Conservation (phyloP, 768 basidiomycete genomes). For the Naganishia antarctica region DNA sequence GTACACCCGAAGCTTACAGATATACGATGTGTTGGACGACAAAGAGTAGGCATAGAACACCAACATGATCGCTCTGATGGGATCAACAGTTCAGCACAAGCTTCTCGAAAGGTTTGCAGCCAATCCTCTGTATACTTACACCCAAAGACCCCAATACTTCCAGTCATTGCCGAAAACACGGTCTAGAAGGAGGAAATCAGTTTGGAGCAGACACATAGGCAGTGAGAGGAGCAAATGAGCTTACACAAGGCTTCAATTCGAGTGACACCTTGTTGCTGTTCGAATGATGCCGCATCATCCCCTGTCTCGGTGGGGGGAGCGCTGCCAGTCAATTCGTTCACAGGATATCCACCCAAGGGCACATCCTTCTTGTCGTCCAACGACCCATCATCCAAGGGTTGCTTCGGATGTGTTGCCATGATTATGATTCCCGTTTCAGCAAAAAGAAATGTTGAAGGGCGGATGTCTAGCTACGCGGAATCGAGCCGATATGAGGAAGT, state of each 20-base stretch:
- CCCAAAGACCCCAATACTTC: conserved; percentile 36
- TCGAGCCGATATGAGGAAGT: no score
- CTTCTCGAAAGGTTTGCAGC: background rate
- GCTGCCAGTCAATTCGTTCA: background rate
- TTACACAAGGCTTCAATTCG: conserved; percentile 41
- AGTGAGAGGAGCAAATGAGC: conserved; percentile 16
- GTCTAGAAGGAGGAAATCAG: conserved; percentile 27
- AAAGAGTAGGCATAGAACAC: conserved; percentile 36
- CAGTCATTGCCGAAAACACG: conserved; percentile 39
- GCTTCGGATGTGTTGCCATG: conserved; percentile 5
- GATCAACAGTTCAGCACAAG: background rate
- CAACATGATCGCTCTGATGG: conserved; percentile 30
- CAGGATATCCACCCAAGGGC: background rate
- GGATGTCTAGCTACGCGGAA: no score
- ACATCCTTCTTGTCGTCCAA: conserved; percentile 10
- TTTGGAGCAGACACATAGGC: background rate
- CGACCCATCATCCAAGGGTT: conserved; percentile 2
- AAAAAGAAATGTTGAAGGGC: no score
- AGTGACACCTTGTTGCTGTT: conserved; percentile 39
- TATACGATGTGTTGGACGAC: conserved; percentile 25
- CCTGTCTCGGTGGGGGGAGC: background rate
- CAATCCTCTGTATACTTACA: conserved; percentile 1
- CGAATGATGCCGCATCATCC: conserved; percentile 6
- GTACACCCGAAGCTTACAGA: conserved; percentile 12
- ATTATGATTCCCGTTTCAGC: background rate